Percentiles rank a stretch among this genome's conserved stretches.
These are phyloP conservation scores for Cryptococcus jaspeensis DNA, from an alignment of 1,284 basidiomycete species.

Conservation along the genomic window DNA sequence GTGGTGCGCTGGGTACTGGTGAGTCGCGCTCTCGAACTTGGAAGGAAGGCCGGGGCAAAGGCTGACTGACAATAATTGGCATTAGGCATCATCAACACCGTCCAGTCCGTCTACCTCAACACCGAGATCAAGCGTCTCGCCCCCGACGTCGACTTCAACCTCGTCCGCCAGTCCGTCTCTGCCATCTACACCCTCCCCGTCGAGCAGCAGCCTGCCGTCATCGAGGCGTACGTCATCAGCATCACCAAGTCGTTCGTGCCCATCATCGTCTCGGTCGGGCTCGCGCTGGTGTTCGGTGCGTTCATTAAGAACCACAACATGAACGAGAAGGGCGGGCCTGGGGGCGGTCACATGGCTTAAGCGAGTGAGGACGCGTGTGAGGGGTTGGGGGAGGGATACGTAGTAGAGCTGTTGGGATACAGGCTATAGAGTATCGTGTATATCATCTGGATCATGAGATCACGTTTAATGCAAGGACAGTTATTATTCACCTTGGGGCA, in stretches of 20 bases:
- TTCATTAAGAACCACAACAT: constrained; percentile 52
- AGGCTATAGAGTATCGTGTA: too few species aligned
- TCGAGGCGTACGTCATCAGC: constrained; percentile 53
- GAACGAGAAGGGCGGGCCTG: constrained; percentile 36
- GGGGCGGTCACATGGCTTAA: constrained; percentile 19
- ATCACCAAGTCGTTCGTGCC: constrained; percentile 53
- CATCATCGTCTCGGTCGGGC: constrained; percentile 49
- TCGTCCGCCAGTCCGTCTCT: constrained; percentile 35
- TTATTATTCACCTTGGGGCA: too few species aligned
- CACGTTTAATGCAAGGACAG: too few species aligned
- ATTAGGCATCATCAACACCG: constrained; percentile 49
- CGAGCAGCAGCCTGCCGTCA: constrained; percentile 43
- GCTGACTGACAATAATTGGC: not conserved
- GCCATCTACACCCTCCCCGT: constrained; percentile 38
- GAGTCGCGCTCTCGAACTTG: not conserved
- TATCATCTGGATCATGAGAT: too few species aligned
- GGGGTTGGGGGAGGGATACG: too few species aligned
- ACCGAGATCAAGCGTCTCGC: constrained; percentile 29
- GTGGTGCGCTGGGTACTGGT: constrained; percentile 51
- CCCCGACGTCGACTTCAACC: constrained; percentile 41
- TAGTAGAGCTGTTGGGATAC: too few species aligned
- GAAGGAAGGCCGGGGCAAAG: not conserved
- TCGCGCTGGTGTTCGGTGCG: constrained; percentile 45
- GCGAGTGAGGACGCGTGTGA: too few species aligned
- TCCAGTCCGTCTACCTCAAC: constrained; percentile 41